Conservation (phyloP, 2,329 filamentous ascomycete species). For the Myotisia sp. region DNA sequence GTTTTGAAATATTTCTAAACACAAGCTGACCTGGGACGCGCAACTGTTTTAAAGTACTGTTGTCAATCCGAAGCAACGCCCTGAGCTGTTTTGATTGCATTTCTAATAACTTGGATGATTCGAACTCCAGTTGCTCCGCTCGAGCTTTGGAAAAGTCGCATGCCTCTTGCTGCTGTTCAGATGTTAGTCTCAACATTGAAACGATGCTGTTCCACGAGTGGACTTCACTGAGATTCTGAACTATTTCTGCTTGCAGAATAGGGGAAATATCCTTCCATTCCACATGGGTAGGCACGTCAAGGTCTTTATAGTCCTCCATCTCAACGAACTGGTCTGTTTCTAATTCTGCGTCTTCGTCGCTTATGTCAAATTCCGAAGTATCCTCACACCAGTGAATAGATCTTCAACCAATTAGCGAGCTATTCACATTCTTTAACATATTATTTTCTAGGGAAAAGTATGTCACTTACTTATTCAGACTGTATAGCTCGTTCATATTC, state of each 20-base stretch:
- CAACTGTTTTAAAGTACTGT: constrained; percentile 16
- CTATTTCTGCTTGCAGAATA: constrained; percentile 24
- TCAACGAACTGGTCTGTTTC: constrained; percentile 3
- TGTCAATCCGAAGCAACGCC: constrained; percentile 21
- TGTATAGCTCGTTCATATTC: no score
- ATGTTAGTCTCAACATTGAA: constrained; percentile 16
- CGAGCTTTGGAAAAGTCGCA: constrained; percentile 11
- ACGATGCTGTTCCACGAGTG: constrained; percentile 15
- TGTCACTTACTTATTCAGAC: constrained; percentile 1
- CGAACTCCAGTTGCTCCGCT: constrained; percentile 18
- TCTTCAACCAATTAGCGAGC: no score
- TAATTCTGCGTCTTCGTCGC: constrained; percentile 7
- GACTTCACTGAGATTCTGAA: constrained; percentile 19
- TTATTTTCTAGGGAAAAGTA: not conserved
- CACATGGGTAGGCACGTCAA: constrained; percentile 10
- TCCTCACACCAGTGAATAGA: no score
- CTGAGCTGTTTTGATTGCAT: constrained; percentile 25
- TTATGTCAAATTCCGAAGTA: no score
- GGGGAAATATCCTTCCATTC: constrained; percentile 22
- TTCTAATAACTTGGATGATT: constrained; percentile 18
- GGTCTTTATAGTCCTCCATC: constrained; percentile 7
- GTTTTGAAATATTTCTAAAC: constrained; percentile 17
- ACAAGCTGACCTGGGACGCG: constrained; percentile 18
- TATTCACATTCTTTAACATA: no score
- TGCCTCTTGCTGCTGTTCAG: constrained; percentile 15